These are phyloP conservation scores for Rosa chinensis DNA, from an alignment of 306 rosid species.

Conservation along the genomic window DNA sequence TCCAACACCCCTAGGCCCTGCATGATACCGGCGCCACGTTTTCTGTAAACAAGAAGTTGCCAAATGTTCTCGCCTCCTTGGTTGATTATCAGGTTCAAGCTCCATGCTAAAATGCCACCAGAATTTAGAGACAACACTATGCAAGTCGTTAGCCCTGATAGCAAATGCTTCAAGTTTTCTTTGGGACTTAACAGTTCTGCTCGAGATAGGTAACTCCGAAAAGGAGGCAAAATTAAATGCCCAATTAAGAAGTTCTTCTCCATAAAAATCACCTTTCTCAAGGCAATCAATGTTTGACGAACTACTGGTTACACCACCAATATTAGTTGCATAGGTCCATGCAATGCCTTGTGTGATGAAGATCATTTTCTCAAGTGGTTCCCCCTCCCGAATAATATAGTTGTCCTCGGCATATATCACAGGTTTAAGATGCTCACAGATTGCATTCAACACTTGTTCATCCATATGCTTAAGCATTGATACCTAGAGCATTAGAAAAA, in stretches of 20 bases:
- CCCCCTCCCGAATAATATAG: slow-evolving; percentile 10
- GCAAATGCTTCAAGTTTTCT: slow-evolving; percentile 30
- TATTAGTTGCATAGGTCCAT: slow-evolving; percentile 1
- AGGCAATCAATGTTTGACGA: not conserved
- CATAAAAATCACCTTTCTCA: slow-evolving; percentile 13
- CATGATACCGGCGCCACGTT: slow-evolving; percentile 7
- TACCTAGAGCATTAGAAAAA: not conserved
- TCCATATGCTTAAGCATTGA: slow-evolving; percentile 1
- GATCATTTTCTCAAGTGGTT: slow-evolving; percentile 17
- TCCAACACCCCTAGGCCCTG: not conserved
- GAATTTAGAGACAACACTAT: slow-evolving; percentile 20
- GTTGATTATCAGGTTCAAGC: not conserved
- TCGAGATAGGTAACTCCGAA: slow-evolving; percentile 18
- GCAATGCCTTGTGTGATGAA: slow-evolving; percentile 13
- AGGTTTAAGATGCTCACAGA: slow-evolving; percentile 1
- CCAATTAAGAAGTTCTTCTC: slow-evolving; percentile 26
- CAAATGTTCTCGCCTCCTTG: slow-evolving; percentile 5
- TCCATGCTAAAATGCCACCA: slow-evolving; percentile 17
- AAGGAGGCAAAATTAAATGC: slow-evolving; percentile 4
- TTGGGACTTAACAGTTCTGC: slow-evolving; percentile 18
- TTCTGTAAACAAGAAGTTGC: slow-evolving; percentile 17
- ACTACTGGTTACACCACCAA: slow-evolving; percentile 4
- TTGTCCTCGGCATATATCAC: slow-evolving; percentile 6
- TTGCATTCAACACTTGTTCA: slow-evolving; percentile 3
- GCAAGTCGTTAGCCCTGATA: slow-evolving; percentile 21